Base-by-base conservation (phyloP, 805 yeast species). In the Pichia nakasei region DNA sequence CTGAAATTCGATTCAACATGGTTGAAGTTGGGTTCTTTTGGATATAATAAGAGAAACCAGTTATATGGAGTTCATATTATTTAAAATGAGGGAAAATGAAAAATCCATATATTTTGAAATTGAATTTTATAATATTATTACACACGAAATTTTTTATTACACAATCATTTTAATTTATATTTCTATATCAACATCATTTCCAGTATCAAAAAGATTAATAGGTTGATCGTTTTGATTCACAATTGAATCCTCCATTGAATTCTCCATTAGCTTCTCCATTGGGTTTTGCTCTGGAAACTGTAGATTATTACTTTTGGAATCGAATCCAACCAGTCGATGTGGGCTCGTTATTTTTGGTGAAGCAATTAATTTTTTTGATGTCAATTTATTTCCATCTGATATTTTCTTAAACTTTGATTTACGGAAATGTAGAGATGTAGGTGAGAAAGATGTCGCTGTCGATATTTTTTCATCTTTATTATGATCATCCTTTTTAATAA, bases 311-410 rank as follows among this genome's bases (percentile, higher is more conserved):
- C 39, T 39, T 9, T 37, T 36, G 3, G 51, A 42, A 22, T 50
- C 50, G 7, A 52, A 34, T 1, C 53, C 54, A 5, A 44, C 47
- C 51, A 52, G 46, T 31, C 55, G 35, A 37, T 48, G 46, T 2
- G 55, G 55, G 26, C 52, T 48, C 1, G 42, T 44, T 13, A 50
- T 52, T 34, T 37, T 50, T 2, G 55, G 52, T 11, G 52, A 45
- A 1, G 55, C 55, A 22, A 32, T 22, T n/a, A 52, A 34, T 27
- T 46, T 43, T 31, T 38, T 48, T 3, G 48, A 31, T 2, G 55
- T 52, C 19, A 52, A 35, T 12, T 43, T 39, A 9, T 40, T 22
- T 6, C 33, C 38, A 7, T 27, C 21, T 11, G 24, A 41, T 11
- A 19, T 19, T 19, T 9, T n/a, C 18, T 31, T 41, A 17, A 20